These are phyloP conservation scores for Phytomonas serpens DNA, from an alignment of 208 protist species.

Conservation along the genomic window DNA sequence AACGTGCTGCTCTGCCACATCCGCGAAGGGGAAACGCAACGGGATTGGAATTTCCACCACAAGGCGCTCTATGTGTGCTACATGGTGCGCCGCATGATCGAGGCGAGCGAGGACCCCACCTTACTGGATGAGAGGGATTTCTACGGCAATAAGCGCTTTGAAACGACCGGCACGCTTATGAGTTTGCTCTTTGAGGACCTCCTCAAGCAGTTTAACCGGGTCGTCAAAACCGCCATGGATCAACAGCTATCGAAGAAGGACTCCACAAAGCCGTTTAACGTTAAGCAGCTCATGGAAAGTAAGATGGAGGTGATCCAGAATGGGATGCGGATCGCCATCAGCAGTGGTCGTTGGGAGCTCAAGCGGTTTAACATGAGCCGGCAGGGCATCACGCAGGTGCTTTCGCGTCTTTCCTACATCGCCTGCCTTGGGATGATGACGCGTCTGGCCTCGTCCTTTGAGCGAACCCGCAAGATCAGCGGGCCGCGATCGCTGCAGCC, in stretches of 20 bases:
- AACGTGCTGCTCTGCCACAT: slow-evolving; percentile 94
- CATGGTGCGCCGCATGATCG: slow-evolving; percentile 97
- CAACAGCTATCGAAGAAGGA: slow-evolving; percentile 87
- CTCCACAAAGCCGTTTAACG: slow-evolving; percentile 85
- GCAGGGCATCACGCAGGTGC: slow-evolving; percentile 94
- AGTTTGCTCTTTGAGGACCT: slow-evolving; percentile 98
- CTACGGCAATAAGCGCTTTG: slow-evolving; percentile 99
- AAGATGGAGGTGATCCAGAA: slow-evolving; percentile 95
- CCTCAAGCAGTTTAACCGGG: slow-evolving; percentile 97
- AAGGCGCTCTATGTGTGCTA: slow-evolving; percentile 97
- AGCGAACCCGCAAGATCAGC: slow-evolving; percentile 98
- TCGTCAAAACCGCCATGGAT: slow-evolving; percentile 92
- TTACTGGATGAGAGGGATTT: slow-evolving; percentile 98
- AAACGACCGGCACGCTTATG: slow-evolving; percentile 97
- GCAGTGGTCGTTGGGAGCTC: slow-evolving; percentile 95
- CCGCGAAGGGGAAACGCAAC: slow-evolving; percentile 77
- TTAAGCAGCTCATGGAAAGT: slow-evolving; percentile 90
- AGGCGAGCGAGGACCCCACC: slow-evolving; percentile 81
- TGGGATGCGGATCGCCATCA: slow-evolving; percentile 95
- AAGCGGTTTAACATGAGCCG: slow-evolving; percentile 98
- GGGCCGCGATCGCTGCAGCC: slow-evolving; percentile 95
- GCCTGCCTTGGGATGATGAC: slow-evolving; percentile 99
- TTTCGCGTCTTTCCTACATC: slow-evolving; percentile 99
- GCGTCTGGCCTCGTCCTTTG: slow-evolving; percentile 97
- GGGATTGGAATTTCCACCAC: slow-evolving; percentile 95